A percentile compares a stretch with the other conserved stretches of the same genome.
phyloP scores from a whole-genome alignment of 2,329 filamentous ascomycete species.

The Fusarium palustre region DNA sequence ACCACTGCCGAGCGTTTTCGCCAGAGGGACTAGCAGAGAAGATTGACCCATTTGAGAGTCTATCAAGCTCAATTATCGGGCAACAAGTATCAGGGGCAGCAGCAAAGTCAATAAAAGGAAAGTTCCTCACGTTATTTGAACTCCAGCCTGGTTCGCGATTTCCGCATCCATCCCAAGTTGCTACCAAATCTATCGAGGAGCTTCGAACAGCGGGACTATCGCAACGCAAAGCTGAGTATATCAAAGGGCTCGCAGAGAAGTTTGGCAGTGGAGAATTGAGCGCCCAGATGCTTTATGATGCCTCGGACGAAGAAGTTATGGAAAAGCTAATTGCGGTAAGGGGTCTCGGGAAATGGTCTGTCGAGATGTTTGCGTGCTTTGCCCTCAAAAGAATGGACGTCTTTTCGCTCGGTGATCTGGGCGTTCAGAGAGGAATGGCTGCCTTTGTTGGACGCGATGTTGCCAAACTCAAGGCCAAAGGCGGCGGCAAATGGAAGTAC shows the following conservation, averaged over 20 bases:
- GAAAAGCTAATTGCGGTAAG: constrained; percentile 85
- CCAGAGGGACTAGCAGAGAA: constrained; percentile 84
- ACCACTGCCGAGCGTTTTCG: constrained; percentile 84
- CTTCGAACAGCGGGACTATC: constrained; percentile 90
- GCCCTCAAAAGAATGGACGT: constrained; percentile 95
- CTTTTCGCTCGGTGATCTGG: constrained; percentile 90
- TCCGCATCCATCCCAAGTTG: constrained; percentile 81
- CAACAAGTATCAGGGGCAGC: constrained; percentile 97
- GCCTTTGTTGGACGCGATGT: constrained; percentile 86
- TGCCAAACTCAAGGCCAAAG: constrained; percentile 80
- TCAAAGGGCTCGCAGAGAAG: constrained; percentile 85
- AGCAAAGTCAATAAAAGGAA: constrained; percentile 87
- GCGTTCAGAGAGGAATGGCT: constrained; percentile 95
- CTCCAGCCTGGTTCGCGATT: constrained; percentile 62
- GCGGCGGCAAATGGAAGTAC: constrained; percentile 95
- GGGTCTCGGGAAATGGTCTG: constrained; percentile 89
- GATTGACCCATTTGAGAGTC: constrained; percentile 87
- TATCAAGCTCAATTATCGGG: constrained; percentile 90
- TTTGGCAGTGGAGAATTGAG: constrained; percentile 81
- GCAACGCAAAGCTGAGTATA: constrained; percentile 95
- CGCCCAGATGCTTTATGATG: constrained; percentile 79
- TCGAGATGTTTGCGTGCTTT: constrained; percentile 98
- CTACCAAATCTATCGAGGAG: constrained; percentile 68
- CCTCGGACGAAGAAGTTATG: constrained; percentile 87
- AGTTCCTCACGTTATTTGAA: constrained; percentile 81